phyloP scores from a whole-genome alignment of 164 flowering plant species.

The Vitis labrusca region DNA sequence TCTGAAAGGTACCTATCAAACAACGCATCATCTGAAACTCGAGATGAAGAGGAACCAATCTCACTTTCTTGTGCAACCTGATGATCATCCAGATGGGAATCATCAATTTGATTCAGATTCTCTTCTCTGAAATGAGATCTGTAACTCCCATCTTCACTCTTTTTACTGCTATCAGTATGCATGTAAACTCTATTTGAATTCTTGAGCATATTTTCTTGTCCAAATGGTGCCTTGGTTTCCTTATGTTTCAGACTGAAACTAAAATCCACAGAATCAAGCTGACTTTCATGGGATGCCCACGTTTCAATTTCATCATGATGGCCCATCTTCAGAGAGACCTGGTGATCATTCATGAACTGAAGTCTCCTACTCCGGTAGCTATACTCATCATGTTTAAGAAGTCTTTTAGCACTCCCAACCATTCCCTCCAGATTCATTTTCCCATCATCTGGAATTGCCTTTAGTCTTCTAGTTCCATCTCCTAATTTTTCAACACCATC shows the following conservation, averaged over 20 bases:
- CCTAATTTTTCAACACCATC: background rate
- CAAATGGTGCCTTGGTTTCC: constrained; percentile 35
- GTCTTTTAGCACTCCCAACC: constrained; percentile 12
- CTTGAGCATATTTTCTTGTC: constrained; percentile 30
- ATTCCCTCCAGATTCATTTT: constrained; percentile 11
- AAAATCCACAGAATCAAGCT: constrained; percentile 34
- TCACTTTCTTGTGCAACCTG: constrained; percentile 22
- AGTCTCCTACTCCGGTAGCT: constrained; percentile 21
- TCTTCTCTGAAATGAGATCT: constrained; percentile 21
- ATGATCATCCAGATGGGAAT: constrained; percentile 8
- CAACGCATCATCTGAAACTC: constrained; percentile 50
- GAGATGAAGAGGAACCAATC: constrained; percentile 36
- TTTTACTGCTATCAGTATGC: constrained; percentile 24
- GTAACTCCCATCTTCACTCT: constrained; percentile 14
- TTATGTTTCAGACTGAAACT: constrained; percentile 22
- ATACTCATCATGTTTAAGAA: constrained; percentile 25
- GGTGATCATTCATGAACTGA: constrained; percentile 24
- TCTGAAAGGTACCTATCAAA: constrained; percentile 58
- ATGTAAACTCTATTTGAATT: constrained; percentile 27
- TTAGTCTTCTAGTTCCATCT: constrained; percentile 14
- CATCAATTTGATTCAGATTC: constrained; percentile 18
- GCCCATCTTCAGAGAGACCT: constrained; percentile 20
- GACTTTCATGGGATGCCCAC: constrained; percentile 22
- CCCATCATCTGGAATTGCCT: constrained; percentile 13
- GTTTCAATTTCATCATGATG: constrained; percentile 24